Evolutionary conservation across 225 moss, liverwort and hornwort genomes (phyloP), one percentile per base, ranked within the genome.

Genomic region (Pleurozium schreberi): DNA sequence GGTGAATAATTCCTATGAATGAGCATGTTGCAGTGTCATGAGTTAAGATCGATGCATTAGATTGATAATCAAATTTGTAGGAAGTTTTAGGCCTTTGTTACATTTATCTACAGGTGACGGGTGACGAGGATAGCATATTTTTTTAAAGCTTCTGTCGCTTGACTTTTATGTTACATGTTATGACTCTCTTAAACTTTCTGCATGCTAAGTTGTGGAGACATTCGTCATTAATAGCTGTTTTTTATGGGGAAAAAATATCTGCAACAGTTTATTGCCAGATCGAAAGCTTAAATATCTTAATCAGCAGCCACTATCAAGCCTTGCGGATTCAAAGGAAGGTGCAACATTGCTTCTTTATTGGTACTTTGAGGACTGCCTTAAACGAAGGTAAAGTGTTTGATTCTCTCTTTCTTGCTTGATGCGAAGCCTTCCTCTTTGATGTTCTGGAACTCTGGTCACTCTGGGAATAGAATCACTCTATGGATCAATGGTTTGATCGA

Each of bases 311-410:
- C 87, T 99, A 70, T 89, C 92, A 93, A 92, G 88, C 70, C 93
- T 99, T 75, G 86, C 91, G 75, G 94, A 93, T 63, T 94, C 95
- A 30, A 99, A 97, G 89, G 97, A 96, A 80, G 95, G 95, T 80
- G 84, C 95, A 45, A 65, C 95, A 15, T 71, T 92, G 83, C 96
- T 99, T 69, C 89, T 97, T 85, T 96, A 95, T 75, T 99, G 99
- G 99, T 96, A 95, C 89, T 99, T 96, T 93, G 99, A 99, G 86
- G 99, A 99, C 89, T 95, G 93, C 80, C 94, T 99, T 38, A 99
- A 99, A 90, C 95, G 92, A 85, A 96, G 99, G 99, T 99, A 86
- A 84, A 61, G 65, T 83, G 60, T 84, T 62, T 57, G 61, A 45
- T 84, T 84, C 22, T 63, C 27, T 70, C 16, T 62, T 62, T 38